Evolutionary conservation across 176 grass and related monocot genomes (phyloP), one percentile per base, ranked within the genome.

Genomic region (Triticum monococcum): DNA sequence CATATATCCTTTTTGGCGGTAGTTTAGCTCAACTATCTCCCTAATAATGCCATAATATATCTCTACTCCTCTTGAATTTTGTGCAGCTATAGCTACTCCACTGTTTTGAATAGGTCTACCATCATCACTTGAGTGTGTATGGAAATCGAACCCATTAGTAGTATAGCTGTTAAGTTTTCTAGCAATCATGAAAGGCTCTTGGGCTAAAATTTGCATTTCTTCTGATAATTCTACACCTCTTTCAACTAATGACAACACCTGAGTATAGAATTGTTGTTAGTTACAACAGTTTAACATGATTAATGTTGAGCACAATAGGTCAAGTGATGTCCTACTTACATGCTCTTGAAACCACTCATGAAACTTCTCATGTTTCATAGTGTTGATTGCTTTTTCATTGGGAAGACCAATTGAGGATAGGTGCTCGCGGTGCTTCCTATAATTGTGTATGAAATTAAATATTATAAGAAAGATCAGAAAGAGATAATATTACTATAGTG

Each of bases 341-440:
- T 81, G 80, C 3, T 69, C n/a, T 82, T 30, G 54, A 56, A 69
- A 54, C 80, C 80, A 82, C 12, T 69, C 79, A 68, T 67, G 79
- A 36, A 82, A 56, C 11, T 3, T 54, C 69, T 70, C 43, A 82
- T 50, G 63, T 33, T 81, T 40, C 4, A 30, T 30, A 30, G 28
- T 30, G 28, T 30, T 30, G 28, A 30, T 30, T 30, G 28, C 28
- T 30, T 30, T 8, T 2, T 67, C 24, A 81, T 67, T 81, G 8
- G 0, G 4, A 31, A 1, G 36, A 48, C 36, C 23, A 48, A 17
- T 5, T 3, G 38, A 66, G 24, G 4, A 31, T 18, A 80, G 38
- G 16, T 66, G 46, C 38, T 66, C 40, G 6, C 65, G 1, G 46
- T 81, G 79, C 28, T 68, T 68, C 40, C 41, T 23, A 41, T 17